Evolutionary conservation across 2,329 filamentous ascomycete species (phyloP), one percentile per base, ranked within the genome.

Genomic region (Macrophomina tecta): DNA sequence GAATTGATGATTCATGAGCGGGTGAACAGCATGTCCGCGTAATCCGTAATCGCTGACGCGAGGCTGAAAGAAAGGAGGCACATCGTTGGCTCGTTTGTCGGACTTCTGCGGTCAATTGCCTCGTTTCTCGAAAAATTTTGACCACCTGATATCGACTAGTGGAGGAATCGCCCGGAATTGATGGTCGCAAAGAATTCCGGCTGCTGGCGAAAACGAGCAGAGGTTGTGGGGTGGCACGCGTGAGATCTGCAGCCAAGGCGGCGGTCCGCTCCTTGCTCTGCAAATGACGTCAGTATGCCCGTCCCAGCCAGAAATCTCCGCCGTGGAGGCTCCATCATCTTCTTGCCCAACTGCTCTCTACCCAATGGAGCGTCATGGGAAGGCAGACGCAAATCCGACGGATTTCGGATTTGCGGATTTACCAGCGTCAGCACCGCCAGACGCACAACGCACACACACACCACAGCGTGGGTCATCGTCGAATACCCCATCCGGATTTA

Each of bases 391-490:
- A 46, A 48, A 61, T 61, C 56, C 56, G 56, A 36, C 28, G 42
- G 7, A n/a, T 18, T n/a, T 61, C 56, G 56, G 56, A 61, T 61
- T 46, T 61, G 16, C 56, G 56, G 56, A 61, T 61, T 34, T 61
- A 61, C 36, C 7, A 18, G 5, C 14, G 28, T 18, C 7, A 32
- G 28, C 40, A 61, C 56, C 42, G 28, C 56, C 34, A 28, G 9
- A 48, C n/a, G 56, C 55, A 45, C 53, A 14, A 30, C 38, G 42
- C 56, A 14, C 4, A 61, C 56, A 28, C 53, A 58, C 53, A 36
- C 16, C 23, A 56, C 7, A 14, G 34, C 40, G 55, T 60, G 55
- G 38, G 30, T 18, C 23, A 42, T 7, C 40, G 55, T 45, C 23
- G 38, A 16, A 32, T 11, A 45, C 40, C 32, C 4, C 55, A 32